phyloP scores from a whole-genome alignment of 805 yeast species.

The Tetrapisispora iriomotensis region DNA sequence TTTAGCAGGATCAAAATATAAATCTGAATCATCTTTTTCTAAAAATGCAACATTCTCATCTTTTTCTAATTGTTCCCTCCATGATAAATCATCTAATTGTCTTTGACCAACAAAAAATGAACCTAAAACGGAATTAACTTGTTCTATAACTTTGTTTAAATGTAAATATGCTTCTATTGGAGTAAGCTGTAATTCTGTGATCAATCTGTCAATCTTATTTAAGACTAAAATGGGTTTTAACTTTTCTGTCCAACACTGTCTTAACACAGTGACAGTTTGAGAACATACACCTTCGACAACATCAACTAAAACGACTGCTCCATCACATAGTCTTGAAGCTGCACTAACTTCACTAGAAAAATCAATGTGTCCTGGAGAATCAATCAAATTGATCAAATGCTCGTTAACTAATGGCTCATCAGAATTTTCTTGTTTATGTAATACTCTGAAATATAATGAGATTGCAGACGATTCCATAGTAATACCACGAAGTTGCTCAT shows the following conservation, averaged over 20 bases:
- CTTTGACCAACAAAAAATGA: conserved; percentile 87
- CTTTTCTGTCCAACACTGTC: conserved; percentile 94
- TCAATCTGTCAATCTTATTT: conserved; percentile 83
- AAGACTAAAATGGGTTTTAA: conserved; percentile 79
- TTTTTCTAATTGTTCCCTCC: conserved; percentile 56
- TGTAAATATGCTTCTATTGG: conserved; percentile 82
- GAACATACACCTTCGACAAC: conserved; percentile 98
- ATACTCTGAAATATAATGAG: conserved; percentile 76
- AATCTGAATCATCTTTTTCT: conserved; percentile 69
- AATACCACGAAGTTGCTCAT: conserved; percentile 91
- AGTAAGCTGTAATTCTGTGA: conserved; percentile 70
- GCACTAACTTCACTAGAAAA: conserved; percentile 94
- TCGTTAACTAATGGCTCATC: conserved; percentile 52
- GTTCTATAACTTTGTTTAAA: conserved; percentile 70
- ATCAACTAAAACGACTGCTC: conserved; percentile 90
- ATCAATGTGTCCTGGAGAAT: conserved; percentile 99
- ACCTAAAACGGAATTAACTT: conserved; percentile 90
- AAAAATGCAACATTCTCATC: conserved; percentile 43
- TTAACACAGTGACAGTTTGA: conserved; percentile 86
- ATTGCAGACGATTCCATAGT: conserved; percentile 97
- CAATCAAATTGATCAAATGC: conserved; percentile 81
- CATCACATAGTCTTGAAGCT: conserved; percentile 92
- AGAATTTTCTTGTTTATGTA: conserved; percentile 35
- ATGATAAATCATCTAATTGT: conserved; percentile 74
- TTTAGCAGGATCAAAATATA: conserved; percentile 78